Evolutionary conservation across 441 rosid genomes (phyloP), one percentile per base, ranked within the genome.

Genomic region (Jatropha podagrica): DNA sequence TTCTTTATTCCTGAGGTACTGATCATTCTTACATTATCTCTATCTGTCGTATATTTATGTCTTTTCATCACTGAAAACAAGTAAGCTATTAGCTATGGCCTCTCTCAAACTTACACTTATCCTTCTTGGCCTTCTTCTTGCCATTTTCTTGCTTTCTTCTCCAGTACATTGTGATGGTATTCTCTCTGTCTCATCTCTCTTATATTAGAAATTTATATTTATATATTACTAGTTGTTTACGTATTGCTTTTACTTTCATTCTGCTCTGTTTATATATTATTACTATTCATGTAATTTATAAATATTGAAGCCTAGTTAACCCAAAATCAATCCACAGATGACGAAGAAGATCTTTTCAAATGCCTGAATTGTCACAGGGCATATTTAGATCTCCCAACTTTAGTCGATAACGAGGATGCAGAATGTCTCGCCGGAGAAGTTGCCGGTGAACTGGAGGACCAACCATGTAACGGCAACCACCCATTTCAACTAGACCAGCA

Each of bases 321-420:
- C 46, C 9, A 42, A 42, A 42, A 42, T 10, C 3, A 6, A n/a
- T 42, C 41, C 46, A 44, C 76, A 72, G 77, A 63, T 23, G 71
- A 74, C 9, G 77, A 74, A 41, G 74, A 90, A 74, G 72, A 83
- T 77, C 90, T 92, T 79, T 86, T 90, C 15, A 92, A 85, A 81
- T 90, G 92, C 70, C 77, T 94, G 55, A 89, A 94, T 86, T 85
- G 88, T 77, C 88, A 83, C 80, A 73, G 96, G 69, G 85, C 85
- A 23, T 74, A 86, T 7, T 66, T 73, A 38, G 85, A 74, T 64
- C 88, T 94, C 37, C 83, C 87, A 2, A 64, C 79, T 15, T 84
- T 91, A 20, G 11, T 70, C 27, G 82, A 90, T 76, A 87, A 88
- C 78, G 76, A 81, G 18, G 89, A 85, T 27, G 97, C 96, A 0